Evolutionary conservation across 1,284 basidiomycete species (phyloP), one percentile per base, ranked within the genome.

Genomic region (Leccinum pachyderme): DNA sequence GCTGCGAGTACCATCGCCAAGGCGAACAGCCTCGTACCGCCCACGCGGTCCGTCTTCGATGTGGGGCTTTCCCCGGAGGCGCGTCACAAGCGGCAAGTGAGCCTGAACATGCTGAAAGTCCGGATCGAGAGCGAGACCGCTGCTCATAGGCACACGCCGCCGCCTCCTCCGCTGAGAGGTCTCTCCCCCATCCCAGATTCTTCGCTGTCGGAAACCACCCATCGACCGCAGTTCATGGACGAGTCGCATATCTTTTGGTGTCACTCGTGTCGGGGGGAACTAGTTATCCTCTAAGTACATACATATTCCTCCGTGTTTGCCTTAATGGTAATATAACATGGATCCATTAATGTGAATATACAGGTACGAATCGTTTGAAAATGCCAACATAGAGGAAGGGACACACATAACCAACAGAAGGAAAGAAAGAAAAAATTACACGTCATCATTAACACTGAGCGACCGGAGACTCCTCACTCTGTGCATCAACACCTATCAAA

Each of bases 201-300:
- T 33, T 37, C 62, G 0, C 5, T 33, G 25, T 54, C 53, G 6
- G 65, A 66, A n/a, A 43, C 44, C 37, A 22, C 37, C 1, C 68
- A 58, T 57, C 81, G 83, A 56, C 77, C 84, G 6, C 85, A 89
- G 64, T 89, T 91, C 65, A 74, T 90, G 73, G 89, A 92, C 64
- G 89, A 91, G 63, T 83, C 87, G 25, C 89, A 91, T 68, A 81
- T 92, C 13, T 91, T 92, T 73, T 92, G 90, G 89, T 92, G 90
- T 73, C 78, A 83, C 63, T 82, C 86, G 29, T 92, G 89, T 76
- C 77, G 75, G 49, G 90, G 89, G 43, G 89, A 92, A 70, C 72
- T 91, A 41, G 87, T 92, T 49, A 83, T 91, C 59, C 73, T 91
- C 54, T 91, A 18, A 75, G 77, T 70, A 51, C 39, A 18, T 18